A percentile compares a stretch with the other conserved stretches of the same genome.
phyloP scores from a whole-genome alignment of 2,329 filamentous ascomycete genomes.

The Fusarium irregulare region DNA sequence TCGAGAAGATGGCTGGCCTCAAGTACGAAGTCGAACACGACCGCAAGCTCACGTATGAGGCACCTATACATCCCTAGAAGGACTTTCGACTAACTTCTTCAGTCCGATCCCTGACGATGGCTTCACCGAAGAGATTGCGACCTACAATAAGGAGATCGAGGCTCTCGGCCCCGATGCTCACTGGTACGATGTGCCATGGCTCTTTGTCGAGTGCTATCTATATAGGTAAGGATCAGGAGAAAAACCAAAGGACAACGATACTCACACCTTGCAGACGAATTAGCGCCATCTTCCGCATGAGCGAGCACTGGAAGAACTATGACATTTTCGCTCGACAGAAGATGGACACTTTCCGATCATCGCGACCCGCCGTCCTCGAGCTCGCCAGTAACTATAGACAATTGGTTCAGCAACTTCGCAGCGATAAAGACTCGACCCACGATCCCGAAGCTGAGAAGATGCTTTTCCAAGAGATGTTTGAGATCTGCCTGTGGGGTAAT shows the following conservation, averaged over 20 bases:
- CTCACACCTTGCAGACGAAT: conserved; percentile 69
- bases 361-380: conserved; percentile 85
- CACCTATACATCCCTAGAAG: no score
- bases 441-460: conserved; percentile 78
- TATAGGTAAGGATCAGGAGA: conserved; percentile 69
- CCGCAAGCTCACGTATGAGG: conserved; percentile 75
- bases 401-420: conserved; percentile 73
- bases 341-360: conserved; percentile 90
- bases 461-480: conserved; percentile 91
- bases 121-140: conserved; percentile 78
- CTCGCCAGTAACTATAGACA: conserved; percentile 83
- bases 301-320: conserved; percentile 86
- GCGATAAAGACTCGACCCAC: conserved; percentile 61
- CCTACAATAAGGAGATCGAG: conserved; percentile 88
- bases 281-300: conserved; percentile 79
- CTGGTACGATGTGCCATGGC: conserved; percentile 90
- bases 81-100: conserved; percentile 9
- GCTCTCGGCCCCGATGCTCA: conserved; percentile 73
- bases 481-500: conserved; percentile 98
- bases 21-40: conserved; percentile 98
- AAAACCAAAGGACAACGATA: background rate
- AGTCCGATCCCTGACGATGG: conserved; percentile 84
- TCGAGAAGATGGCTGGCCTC: conserved; percentile 80
- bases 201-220: conserved; percentile 94
- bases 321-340: conserved; percentile 93